phyloP scores from a whole-genome alignment of 2,329 filamentous ascomycete species.

The Colletotrichum kahawae region DNA sequence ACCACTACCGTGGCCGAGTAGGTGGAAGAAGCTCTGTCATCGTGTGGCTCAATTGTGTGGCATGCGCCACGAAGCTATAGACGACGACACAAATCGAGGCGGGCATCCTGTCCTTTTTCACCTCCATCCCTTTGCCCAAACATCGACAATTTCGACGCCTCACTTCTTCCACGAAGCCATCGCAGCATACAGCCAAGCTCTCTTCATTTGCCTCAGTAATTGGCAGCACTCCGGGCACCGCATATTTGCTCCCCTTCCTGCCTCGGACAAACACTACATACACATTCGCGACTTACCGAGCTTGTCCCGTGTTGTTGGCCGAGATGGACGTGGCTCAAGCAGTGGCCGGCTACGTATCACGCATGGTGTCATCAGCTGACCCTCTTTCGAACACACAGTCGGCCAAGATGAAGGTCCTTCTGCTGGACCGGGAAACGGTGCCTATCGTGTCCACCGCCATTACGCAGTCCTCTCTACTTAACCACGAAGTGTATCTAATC shows the following conservation, averaged over 20 bases:
- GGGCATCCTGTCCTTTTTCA: not conserved
- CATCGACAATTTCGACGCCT: not conserved
- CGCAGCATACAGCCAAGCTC: not conserved
- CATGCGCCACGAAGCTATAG: not conserved
- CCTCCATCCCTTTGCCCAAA: not conserved
- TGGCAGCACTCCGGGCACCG: not conserved
- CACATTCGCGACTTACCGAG: not conserved
- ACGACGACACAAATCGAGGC: not conserved
- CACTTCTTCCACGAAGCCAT: not conserved
- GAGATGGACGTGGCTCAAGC: conserved; percentile 94
- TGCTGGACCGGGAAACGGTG: conserved; percentile 93
- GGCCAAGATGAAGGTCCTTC: conserved; percentile 96
- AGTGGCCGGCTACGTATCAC: conserved; percentile 92
- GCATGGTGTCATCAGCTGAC: conserved; percentile 90
- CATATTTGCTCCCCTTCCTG: not conserved
- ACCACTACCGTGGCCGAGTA: not conserved
- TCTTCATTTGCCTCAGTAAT: not conserved
- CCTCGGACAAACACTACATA: not conserved
- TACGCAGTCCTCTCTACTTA: conserved; percentile 92
- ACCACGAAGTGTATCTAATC: conserved; percentile 97
- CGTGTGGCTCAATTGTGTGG: not conserved
- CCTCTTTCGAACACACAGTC: conserved; percentile 68
- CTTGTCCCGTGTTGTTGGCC: conserved; percentile 27
- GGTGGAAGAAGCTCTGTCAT: not conserved
- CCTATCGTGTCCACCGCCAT: conserved; percentile 93